A percentile compares a stretch with the other conserved stretches of the same genome.
These are phyloP conservation scores for Tephrocybe sp. DNA, from an alignment of 768 basidiomycete genomes.

Conservation along the genomic window DNA sequence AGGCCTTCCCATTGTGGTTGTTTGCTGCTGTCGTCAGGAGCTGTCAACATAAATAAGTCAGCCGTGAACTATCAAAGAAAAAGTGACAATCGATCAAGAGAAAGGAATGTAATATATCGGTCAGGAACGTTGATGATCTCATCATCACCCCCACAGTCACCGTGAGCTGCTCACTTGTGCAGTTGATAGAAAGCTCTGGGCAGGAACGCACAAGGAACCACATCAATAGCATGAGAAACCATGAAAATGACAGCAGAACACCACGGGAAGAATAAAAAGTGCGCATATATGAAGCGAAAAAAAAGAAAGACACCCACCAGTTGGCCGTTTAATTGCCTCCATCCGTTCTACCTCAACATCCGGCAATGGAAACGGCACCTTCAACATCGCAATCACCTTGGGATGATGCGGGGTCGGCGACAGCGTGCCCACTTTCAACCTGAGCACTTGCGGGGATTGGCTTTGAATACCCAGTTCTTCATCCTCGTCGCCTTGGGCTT, in stretches of 20 bases:
- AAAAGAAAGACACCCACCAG: slow-evolving; percentile 27
- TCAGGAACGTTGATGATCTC: background rate
- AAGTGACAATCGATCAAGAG: no score
- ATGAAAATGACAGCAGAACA: background rate
- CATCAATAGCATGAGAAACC: background rate
- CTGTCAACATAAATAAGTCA: background rate
- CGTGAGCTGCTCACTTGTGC: background rate
- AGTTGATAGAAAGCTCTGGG: background rate
- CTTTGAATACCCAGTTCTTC: slow-evolving; percentile 9
- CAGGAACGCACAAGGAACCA: background rate
- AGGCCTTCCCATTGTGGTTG: slow-evolving; percentile 37
- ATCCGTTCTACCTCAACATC: slow-evolving; percentile 72
- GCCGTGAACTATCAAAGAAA: no score
- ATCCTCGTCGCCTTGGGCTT: background rate
- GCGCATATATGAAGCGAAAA: background rate
- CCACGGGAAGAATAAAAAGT: background rate
- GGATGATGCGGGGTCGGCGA: slow-evolving; percentile 95
- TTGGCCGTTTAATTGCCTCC: slow-evolving; percentile 47
- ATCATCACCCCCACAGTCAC: background rate
- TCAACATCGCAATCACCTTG: slow-evolving; percentile 88
- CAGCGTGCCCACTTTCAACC: slow-evolving; percentile 77
- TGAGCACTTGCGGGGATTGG: slow-evolving; percentile 31
- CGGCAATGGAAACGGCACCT: slow-evolving; percentile 86
- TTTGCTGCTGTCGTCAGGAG: background rate
- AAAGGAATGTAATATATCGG: background rate